Evolutionary conservation across 2,329 filamentous ascomycete genomes (phyloP).

Genomic region (Xylariaceae sp.): DNA sequence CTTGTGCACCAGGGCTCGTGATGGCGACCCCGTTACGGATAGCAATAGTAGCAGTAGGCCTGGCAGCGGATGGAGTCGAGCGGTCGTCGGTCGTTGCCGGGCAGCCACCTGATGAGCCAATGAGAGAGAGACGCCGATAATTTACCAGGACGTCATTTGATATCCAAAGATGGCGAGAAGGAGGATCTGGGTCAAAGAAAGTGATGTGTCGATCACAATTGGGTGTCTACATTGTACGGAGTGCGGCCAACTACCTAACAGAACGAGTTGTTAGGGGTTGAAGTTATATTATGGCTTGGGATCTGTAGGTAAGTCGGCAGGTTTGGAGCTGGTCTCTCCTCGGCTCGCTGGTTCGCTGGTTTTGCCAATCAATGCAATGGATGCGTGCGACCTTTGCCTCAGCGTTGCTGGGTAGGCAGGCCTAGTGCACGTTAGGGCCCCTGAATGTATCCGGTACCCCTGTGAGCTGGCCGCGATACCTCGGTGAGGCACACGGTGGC

Average conservation of each 20-base stretch:
- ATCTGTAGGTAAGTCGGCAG: not conserved
- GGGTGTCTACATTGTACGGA: not conserved
- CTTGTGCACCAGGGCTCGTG: not conserved
- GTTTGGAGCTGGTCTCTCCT: not conserved
- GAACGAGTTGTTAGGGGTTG: not conserved
- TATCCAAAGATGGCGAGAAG: not conserved
- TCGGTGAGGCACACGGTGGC: not conserved
- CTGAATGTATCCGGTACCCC: not conserved
- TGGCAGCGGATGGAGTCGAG: not conserved
- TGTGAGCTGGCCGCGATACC: not conserved
- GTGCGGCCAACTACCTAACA: not conserved
- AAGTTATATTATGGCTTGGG: not conserved
- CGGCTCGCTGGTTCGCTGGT: not conserved
- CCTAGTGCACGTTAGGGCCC: not conserved
- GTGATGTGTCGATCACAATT: not conserved
- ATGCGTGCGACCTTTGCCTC: not conserved
- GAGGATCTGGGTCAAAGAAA: not conserved
- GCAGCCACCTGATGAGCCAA: constrained; percentile 1
- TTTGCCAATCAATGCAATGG: too few species aligned
- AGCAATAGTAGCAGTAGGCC: not conserved
- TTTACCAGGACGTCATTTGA: constrained; percentile 4
- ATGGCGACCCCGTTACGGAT: not conserved
- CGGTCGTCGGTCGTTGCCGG: constrained; percentile 1
- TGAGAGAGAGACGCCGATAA: not conserved
- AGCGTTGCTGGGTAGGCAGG: not conserved